phyloP scores from a whole-genome alignment of 768 basidiomycete species.

The Mycena floridula region DNA sequence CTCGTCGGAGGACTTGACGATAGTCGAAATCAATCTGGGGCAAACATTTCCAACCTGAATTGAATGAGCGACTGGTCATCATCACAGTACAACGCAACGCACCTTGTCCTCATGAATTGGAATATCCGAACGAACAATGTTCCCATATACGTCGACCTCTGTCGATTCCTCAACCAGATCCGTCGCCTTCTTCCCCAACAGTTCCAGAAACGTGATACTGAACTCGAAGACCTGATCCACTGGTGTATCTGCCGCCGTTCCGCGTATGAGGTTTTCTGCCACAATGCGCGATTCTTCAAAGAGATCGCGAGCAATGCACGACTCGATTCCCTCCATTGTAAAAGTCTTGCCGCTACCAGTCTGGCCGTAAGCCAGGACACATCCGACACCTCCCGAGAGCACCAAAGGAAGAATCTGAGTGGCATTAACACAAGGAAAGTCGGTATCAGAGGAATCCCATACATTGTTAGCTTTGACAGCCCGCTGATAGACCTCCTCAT shows the following conservation, averaged over 20 bases:
- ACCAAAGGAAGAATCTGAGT: too few species aligned
- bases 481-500: conserved; percentile 29
- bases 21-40: conserved; percentile 20
- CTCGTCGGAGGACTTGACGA: conserved; percentile 20
- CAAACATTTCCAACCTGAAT: conserved; percentile 20
- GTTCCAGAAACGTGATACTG: conserved; percentile 26
- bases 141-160: conserved; percentile 18
- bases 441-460: too few species aligned
- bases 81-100: conserved; percentile 1
- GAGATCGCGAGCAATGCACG: too few species aligned
- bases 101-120: conserved; percentile 26
- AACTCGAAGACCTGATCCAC: conserved; percentile 27
- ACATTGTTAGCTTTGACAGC: conserved; percentile 24
- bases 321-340: conserved; percentile 99
- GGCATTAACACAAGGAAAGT: too few species aligned
- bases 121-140: conserved; percentile 20
- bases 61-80: background rate
- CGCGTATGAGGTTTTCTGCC: too few species aligned
- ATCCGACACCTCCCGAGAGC: too few species aligned
- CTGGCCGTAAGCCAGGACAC: conserved; percentile 94
- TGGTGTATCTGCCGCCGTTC: too few species aligned
- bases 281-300: too few species aligned
- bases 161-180: conserved; percentile 21
- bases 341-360: conserved; percentile 87
- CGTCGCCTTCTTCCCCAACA: conserved; percentile 22